These are phyloP conservation scores for Clarireedia monteithiana DNA, from an alignment of 2,329 filamentous ascomycete species.

Conservation along the genomic window DNA sequence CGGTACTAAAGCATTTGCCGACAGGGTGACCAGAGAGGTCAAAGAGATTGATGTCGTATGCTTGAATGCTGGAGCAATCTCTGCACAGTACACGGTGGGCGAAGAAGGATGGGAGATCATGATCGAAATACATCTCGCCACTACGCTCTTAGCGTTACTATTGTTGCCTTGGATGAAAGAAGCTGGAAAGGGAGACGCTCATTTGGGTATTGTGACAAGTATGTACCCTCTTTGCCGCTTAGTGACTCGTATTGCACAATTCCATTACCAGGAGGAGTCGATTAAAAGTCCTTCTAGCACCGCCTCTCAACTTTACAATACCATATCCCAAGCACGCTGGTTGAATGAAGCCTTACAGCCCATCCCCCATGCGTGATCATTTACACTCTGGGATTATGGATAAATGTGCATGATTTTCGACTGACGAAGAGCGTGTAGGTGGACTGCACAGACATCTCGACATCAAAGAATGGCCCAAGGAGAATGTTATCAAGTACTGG, in stretches of 20 bases:
- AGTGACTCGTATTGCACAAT: too few relatives aligned
- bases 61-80: slow-evolving; percentile 27
- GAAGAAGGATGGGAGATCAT: slow-evolving; percentile 42
- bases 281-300: too few relatives aligned
- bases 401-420: not conserved
- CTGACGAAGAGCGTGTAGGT: not conserved
- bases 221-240: not conserved
- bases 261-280: too few relatives aligned
- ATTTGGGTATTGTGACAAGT: slow-evolving; percentile 22
- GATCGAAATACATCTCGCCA: slow-evolving; percentile 49
- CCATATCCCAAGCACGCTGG: too few relatives aligned
- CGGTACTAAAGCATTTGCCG: slow-evolving; percentile 18
- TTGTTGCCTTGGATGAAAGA: slow-evolving; percentile 40
- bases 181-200: slow-evolving; percentile 26
- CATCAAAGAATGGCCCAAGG: slow-evolving; percentile 17
- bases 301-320: too few relatives aligned
- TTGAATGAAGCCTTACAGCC: too few relatives aligned
- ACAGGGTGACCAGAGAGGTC: slow-evolving; percentile 17
- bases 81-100: slow-evolving; percentile 12
- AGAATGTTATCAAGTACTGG: slow-evolving; percentile 17
- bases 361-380: too few relatives aligned
- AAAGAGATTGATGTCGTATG: slow-evolving; percentile 24
- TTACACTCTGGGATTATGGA: too few relatives aligned
- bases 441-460: not conserved
- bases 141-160: slow-evolving; percentile 43